Conservation (phyloP, 371 early-diverging fungal genomes). For the Cokeromyces recurvatus region DNA sequence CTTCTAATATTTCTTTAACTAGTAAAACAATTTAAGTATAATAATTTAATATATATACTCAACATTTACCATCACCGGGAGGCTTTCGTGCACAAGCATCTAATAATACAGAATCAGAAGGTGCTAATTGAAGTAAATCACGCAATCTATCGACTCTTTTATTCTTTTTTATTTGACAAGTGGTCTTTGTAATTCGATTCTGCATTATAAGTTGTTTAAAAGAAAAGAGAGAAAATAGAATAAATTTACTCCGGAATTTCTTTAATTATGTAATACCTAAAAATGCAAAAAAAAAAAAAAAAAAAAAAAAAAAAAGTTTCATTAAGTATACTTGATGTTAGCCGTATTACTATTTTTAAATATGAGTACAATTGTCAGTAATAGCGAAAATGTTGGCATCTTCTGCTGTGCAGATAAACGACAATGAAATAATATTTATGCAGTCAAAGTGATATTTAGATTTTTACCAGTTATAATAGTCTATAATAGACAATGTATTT, state of each 20-base stretch:
- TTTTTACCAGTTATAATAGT: too few relatives aligned
- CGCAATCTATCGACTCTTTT: conserved; percentile 24
- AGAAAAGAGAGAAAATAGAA: not conserved
- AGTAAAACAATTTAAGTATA: not conserved
- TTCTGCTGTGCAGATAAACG: too few relatives aligned
- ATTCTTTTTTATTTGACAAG: conserved; percentile 21
- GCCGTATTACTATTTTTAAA: too few relatives aligned
- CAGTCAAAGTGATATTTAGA: too few relatives aligned
- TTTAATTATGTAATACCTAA: not conserved
- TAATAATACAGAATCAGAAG: conserved; percentile 25
- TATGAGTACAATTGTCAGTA: too few relatives aligned
- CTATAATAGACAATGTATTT: too few relatives aligned
- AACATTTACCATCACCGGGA: conserved; percentile 30
- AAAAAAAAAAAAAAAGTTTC: too few relatives aligned
- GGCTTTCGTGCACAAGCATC: conserved; percentile 37
- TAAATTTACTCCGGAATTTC: not conserved
- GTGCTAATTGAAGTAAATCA: conserved; percentile 25
- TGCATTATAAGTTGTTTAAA: conserved; percentile 8
- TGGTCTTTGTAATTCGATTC: conserved; percentile 25
- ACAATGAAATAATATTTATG: too few relatives aligned
- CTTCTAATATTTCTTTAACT: conserved; percentile 30
- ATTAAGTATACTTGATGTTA: too few relatives aligned
- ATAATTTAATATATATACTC: too few relatives aligned
- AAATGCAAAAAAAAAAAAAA: not conserved
- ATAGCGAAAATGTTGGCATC: too few relatives aligned